Conservation (phyloP, 768 basidiomycete species). For the Mycena albidolilacea region DNA sequence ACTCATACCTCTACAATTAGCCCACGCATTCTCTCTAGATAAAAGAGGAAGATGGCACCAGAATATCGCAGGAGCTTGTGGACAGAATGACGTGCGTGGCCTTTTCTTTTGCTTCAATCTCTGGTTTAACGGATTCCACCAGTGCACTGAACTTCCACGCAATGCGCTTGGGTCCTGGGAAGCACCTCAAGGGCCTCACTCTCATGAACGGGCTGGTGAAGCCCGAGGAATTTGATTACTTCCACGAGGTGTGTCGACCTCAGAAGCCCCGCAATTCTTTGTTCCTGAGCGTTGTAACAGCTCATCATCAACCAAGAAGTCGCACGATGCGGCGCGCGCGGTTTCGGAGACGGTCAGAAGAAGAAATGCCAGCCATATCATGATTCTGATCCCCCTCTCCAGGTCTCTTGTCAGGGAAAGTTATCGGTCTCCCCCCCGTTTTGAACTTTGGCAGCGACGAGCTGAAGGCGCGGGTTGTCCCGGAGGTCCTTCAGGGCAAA, state of each 20-base stretch:
- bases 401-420: constrained; percentile 81
- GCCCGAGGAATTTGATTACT: constrained; percentile 92
- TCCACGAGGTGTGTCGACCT: constrained; percentile 75
- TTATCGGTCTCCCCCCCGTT: constrained; percentile 92
- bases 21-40: constrained; percentile 61
- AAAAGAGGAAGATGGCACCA: constrained; percentile 90
- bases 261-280: constrained; percentile 2
- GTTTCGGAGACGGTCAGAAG: constrained; percentile 84
- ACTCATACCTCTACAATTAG: not conserved
- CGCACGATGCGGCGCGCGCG: constrained; percentile 75
- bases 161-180: constrained; percentile 96
- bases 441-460: constrained; percentile 87
- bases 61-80: constrained; percentile 83
- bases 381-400: constrained; percentile 41
- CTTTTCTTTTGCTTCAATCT: constrained; percentile 67
- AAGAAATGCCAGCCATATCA: not conserved
- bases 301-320: constrained; percentile 91
- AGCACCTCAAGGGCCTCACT: constrained; percentile 86
- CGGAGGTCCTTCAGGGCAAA: constrained; percentile 80
- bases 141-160: constrained; percentile 83
- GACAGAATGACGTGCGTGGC: constrained; percentile 87
- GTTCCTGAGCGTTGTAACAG: constrained; percentile 49
- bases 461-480: constrained; percentile 69
- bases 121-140: constrained; percentile 44
- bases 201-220: constrained; percentile 88